Percentiles rank a stretch among this genome's conserved stretches.
Evolutionary conservation across 129 eudicot genomes (phyloP).

Genomic region (Artemisia annua): DNA sequence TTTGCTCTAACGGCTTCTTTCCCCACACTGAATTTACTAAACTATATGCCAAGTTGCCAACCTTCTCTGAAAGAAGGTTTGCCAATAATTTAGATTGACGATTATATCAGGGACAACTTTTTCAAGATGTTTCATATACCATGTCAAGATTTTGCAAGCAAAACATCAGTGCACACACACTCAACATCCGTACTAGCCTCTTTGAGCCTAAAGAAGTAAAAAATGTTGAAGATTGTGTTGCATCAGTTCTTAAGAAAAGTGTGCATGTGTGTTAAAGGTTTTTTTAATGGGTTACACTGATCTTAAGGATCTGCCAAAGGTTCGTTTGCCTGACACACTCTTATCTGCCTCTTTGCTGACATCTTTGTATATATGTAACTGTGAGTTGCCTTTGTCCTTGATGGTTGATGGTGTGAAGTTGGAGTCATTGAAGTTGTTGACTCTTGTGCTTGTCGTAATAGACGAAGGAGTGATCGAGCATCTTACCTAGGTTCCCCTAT

Average conservation of each 20-base stretch:
- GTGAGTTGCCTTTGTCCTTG: conserved; percentile 2
- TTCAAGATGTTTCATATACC: no score
- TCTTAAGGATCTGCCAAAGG: background rate
- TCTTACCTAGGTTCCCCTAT: conserved; percentile 6
- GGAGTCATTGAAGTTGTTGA: background rate
- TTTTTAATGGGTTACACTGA: background rate
- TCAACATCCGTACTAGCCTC: no score
- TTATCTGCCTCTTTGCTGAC: background rate
- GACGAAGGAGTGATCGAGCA: conserved; percentile 6
- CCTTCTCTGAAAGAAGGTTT: no score
- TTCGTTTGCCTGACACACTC: background rate
- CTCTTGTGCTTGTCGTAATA: background rate
- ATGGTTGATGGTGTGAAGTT: background rate
- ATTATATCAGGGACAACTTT: no score
- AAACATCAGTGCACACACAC: no score
- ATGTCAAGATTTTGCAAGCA: no score
- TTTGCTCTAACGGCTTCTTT: no score
- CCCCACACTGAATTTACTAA: no score
- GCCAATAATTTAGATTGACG: no score
- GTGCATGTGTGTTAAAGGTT: background rate
- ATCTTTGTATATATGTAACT: background rate
- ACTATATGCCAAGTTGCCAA: no score
- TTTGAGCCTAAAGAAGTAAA: no score
- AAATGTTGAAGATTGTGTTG: background rate
- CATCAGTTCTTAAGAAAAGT: background rate